A percentile compares a stretch with the other conserved stretches of the same genome.
These are phyloP conservation scores for Teratosphaeriaceae sp. DNA, from an alignment of 2,329 filamentous ascomycete genomes.

Conservation along the genomic window DNA sequence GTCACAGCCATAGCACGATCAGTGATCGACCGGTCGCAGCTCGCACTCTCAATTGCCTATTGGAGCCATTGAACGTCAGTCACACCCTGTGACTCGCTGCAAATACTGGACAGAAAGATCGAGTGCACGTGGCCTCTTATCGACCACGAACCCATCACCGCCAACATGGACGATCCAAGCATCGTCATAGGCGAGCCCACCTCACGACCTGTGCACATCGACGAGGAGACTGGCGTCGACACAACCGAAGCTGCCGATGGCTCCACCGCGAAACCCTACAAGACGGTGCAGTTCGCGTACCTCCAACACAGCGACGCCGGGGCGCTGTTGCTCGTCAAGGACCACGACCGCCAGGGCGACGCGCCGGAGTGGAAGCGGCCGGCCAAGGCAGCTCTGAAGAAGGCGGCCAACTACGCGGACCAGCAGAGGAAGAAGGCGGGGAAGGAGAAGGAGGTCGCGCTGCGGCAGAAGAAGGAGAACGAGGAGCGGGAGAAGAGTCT, in stretches of 20 bases:
- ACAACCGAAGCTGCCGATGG: slow-evolving; percentile 52
- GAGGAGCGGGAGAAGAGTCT: slow-evolving; percentile 64
- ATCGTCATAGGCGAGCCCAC: slow-evolving; percentile 28
- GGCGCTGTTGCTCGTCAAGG: slow-evolving; percentile 61
- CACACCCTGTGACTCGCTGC: no score
- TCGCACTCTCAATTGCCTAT: no score
- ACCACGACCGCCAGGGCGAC: slow-evolving; percentile 58
- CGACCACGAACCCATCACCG: neutral
- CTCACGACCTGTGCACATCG: slow-evolving; percentile 59
- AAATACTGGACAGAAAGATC: neutral
- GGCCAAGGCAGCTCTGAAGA: slow-evolving; percentile 80
- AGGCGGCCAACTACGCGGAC: slow-evolving; percentile 68
- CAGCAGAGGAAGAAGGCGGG: slow-evolving; percentile 76
- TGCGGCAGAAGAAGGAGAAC: slow-evolving; percentile 65
- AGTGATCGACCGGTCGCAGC: no score
- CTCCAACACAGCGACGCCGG: slow-evolving; percentile 61
- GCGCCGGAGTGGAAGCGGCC: slow-evolving; percentile 71
- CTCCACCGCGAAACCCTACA: slow-evolving; percentile 68
- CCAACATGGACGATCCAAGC: slow-evolving; percentile 24
- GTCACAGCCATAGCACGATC: neutral
- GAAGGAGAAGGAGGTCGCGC: slow-evolving; percentile 67
- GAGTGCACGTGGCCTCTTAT: neutral
- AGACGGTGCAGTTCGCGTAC: slow-evolving; percentile 71
- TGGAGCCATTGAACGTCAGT: no score
- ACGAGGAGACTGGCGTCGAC: slow-evolving; percentile 71